phyloP scores from a whole-genome alignment of 2,329 filamentous ascomycete genomes.

The Calonectria pteridis region DNA sequence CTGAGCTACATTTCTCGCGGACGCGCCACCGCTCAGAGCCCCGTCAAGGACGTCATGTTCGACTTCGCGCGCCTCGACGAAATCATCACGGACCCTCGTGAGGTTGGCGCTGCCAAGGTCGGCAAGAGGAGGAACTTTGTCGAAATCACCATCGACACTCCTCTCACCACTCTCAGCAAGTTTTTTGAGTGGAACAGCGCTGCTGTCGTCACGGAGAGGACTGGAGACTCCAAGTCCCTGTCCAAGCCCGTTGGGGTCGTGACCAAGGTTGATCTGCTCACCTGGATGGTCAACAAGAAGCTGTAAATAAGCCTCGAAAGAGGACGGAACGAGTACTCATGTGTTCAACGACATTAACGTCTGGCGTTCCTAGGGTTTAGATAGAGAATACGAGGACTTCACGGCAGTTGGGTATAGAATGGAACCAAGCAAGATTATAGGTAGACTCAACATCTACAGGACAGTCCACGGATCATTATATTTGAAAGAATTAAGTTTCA shows the following conservation, averaged over 20 bases:
- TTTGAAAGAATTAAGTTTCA: conserved; percentile 40
- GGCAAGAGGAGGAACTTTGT: conserved; percentile 80
- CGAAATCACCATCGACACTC: conserved; percentile 93
- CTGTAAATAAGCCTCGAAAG: conserved; percentile 43
- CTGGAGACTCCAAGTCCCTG: conserved; percentile 65
- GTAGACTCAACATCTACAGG: conserved; percentile 60
- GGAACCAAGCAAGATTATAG: conserved; percentile 28
- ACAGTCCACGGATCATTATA: conserved; percentile 35
- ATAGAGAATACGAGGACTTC: conserved; percentile 34
- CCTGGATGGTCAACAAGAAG: conserved; percentile 84
- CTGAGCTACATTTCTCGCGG: conserved; percentile 90
- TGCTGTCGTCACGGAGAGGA: conserved; percentile 89
- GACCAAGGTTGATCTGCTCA: conserved; percentile 95
- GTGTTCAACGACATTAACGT: conserved; percentile 48
- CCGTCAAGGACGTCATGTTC: conserved; percentile 94
- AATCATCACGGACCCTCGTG: conserved; percentile 87
- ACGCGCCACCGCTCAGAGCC: conserved; percentile 78
- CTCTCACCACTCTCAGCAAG: conserved; percentile 83
- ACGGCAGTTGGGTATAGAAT: conserved; percentile 34
- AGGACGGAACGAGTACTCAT: conserved; percentile 48
- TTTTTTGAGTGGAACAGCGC: conserved; percentile 99
- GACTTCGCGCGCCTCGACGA: conserved; percentile 90
- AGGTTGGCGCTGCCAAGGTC: conserved; percentile 61
- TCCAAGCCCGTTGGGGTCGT: conserved; percentile 89
- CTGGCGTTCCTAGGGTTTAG: conserved; percentile 46